phyloP scores from a whole-genome alignment of 495 filamentous ascomycete genomes.

The Podospora sp. region DNA sequence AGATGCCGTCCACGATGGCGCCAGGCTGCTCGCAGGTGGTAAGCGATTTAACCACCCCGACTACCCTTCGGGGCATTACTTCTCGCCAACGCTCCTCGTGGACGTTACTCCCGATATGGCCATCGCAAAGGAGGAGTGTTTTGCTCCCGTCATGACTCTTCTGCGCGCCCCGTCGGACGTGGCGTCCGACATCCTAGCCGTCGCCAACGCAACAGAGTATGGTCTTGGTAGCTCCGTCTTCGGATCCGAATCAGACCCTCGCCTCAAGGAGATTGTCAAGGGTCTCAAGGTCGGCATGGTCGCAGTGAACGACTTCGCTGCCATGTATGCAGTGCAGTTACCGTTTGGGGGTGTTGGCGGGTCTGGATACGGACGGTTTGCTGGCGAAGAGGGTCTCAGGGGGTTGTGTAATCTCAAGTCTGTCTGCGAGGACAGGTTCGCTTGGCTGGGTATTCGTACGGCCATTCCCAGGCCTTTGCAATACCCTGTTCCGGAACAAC shows the following conservation, averaged over 20 bases:
- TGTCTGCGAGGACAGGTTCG: conserved; percentile 75
- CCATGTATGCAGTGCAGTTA: conserved; percentile 86
- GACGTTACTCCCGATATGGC: conserved; percentile 77
- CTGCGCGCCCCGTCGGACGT: conserved; percentile 63
- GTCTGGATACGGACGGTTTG: conserved; percentile 92
- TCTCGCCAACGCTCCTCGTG: conserved; percentile 82
- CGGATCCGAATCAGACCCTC: conserved; percentile 57
- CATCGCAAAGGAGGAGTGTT: conserved; percentile 90
- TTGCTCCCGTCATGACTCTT: conserved; percentile 84
- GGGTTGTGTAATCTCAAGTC: conserved; percentile 84
- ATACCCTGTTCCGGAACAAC: conserved; percentile 70
- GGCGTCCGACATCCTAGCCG: conserved; percentile 62
- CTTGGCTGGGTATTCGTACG: conserved; percentile 64
- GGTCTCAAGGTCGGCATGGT: conserved; percentile 85
- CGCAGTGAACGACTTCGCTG: conserved; percentile 90
- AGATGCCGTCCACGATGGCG: conserved; percentile 77
- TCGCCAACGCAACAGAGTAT: conserved; percentile 78
- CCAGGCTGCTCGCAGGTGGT: conserved; percentile 81
- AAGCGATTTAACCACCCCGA: conserved; percentile 66
- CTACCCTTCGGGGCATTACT: conserved; percentile 82
- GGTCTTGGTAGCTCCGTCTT: conserved; percentile 85
- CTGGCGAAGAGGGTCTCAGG: conserved; percentile 84
- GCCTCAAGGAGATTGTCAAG: conserved; percentile 54
- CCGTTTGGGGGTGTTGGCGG: conserved; percentile 89
- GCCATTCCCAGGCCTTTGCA: conserved; percentile 75